Conservation (phyloP, 1,139 yeast species). For the Protomyces lactucae-debilis region DNA sequence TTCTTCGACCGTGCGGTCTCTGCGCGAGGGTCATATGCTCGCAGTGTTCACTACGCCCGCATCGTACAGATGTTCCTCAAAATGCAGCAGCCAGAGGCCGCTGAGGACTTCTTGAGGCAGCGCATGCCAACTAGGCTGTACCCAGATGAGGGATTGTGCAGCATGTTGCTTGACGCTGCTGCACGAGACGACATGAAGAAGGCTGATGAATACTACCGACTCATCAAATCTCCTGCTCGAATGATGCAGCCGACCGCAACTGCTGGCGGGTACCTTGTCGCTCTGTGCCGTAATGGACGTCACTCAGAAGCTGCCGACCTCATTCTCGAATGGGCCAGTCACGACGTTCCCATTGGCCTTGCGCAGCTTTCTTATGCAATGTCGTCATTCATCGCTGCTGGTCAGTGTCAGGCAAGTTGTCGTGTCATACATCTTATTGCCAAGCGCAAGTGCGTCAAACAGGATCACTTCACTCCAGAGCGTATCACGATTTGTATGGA, state of each 20-base stretch:
- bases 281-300: slow-evolving; percentile 1
- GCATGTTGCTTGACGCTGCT: neutral
- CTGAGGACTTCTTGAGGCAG: neutral
- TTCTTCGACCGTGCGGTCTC: slow-evolving; percentile 34
- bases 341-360: slow-evolving; percentile 1
- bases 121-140: neutral
- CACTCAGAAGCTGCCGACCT: neutral
- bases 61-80: neutral
- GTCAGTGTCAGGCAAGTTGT: neutral
- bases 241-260: neutral
- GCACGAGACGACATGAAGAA: neutral
- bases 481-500: neutral
- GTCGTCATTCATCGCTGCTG: slow-evolving; percentile 3
- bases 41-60: neutral
- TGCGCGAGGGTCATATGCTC: neutral
- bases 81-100: neutral
- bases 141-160: neutral
- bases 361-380: slow-evolving; percentile 1
- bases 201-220: neutral
- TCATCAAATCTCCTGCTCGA: neutral
- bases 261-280: slow-evolving; percentile 2
- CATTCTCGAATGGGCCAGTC: neutral
- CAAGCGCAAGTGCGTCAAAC: neutral
- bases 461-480: neutral
- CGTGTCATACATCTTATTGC: neutral